Conservation (phyloP, 768 basidiomycete genomes). For the Mycena filopes region DNA sequence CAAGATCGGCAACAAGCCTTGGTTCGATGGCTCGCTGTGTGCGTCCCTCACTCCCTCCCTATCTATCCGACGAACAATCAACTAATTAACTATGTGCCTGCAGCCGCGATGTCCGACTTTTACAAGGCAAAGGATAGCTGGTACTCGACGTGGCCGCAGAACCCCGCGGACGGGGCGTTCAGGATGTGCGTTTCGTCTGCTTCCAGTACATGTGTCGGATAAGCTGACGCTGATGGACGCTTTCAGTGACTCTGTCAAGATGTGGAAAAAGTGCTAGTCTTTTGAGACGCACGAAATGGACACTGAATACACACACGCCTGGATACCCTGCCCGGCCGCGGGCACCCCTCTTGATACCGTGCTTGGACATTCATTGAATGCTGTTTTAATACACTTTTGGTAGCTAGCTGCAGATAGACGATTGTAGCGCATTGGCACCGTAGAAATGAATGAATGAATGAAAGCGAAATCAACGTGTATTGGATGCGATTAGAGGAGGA, state of each 20-base stretch:
- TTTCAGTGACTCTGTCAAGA: conserved; percentile 60
- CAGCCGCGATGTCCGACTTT: conserved; percentile 79
- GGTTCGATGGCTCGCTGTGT: conserved; percentile 73
- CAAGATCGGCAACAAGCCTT: conserved; percentile 75
- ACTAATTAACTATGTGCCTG: conserved; percentile 1
- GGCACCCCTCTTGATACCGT: too few species aligned
- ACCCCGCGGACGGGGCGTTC: conserved; percentile 68
- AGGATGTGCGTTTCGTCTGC: conserved; percentile 64
- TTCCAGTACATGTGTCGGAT: conserved; percentile 5
- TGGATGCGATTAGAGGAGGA: too few species aligned
- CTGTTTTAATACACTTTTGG: too few species aligned
- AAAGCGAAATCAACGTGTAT: too few species aligned
- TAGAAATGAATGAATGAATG: too few species aligned
- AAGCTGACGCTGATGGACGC: background rate
- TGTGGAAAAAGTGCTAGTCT: conserved; percentile 55
- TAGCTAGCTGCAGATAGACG: conserved; percentile 5
- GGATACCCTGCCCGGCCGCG: too few species aligned
- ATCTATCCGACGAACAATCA: background rate
- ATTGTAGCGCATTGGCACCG: background rate
- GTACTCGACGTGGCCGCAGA: conserved; percentile 76
- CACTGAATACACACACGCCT: conserved; percentile 12
- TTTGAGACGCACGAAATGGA: too few species aligned
- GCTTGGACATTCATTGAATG: conserved; percentile 24
- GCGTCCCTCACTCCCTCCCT: conserved; percentile 35
- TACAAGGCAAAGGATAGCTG: conserved; percentile 68